These are phyloP conservation scores for Catunica adiposa DNA, from an alignment of 2,329 filamentous ascomycete species.

Conservation along the genomic window DNA sequence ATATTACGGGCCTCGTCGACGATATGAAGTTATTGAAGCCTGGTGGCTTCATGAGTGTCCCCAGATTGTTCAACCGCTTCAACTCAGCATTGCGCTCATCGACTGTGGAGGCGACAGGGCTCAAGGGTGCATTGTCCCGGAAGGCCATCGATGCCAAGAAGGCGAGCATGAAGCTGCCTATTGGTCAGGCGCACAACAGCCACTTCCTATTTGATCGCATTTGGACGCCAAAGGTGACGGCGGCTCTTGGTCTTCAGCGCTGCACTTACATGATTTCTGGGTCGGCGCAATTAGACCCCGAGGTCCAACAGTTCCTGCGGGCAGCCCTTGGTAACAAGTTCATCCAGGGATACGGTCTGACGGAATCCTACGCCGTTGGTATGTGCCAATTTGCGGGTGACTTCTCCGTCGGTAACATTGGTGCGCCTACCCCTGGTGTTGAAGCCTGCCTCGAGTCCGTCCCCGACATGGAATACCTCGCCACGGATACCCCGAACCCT, in stretches of 20 bases:
- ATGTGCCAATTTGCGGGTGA: constrained; percentile 56
- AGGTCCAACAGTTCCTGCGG: constrained; percentile 75
- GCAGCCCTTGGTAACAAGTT: constrained; percentile 67
- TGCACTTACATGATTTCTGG: constrained; percentile 64
- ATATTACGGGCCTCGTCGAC: constrained; percentile 71
- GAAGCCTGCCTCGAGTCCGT: constrained; percentile 76
- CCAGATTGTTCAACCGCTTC: constrained; percentile 82
- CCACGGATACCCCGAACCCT: constrained; percentile 73
- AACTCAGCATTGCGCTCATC: constrained; percentile 64
- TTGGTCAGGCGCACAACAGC: constrained; percentile 58
- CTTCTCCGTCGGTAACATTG: constrained; percentile 65
- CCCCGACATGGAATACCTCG: constrained; percentile 84
- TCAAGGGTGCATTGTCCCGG: constrained; percentile 67
- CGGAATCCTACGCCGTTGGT: constrained; percentile 73
- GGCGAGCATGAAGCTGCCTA: constrained; percentile 55
- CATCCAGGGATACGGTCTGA: constrained; percentile 80
- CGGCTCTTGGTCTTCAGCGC: constrained; percentile 66
- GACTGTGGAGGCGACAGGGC: constrained; percentile 61
- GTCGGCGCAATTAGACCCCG: constrained; percentile 77
- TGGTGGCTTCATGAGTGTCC: constrained; percentile 72
- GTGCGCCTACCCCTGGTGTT: constrained; percentile 46
- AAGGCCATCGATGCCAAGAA: constrained; percentile 68
- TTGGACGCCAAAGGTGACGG: constrained; percentile 74
- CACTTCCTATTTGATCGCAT: constrained; percentile 71
- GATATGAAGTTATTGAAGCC: constrained; percentile 79